Conservation (phyloP, 1,284 basidiomycete genomes). For the Anthracocystis walkeri region DNA sequence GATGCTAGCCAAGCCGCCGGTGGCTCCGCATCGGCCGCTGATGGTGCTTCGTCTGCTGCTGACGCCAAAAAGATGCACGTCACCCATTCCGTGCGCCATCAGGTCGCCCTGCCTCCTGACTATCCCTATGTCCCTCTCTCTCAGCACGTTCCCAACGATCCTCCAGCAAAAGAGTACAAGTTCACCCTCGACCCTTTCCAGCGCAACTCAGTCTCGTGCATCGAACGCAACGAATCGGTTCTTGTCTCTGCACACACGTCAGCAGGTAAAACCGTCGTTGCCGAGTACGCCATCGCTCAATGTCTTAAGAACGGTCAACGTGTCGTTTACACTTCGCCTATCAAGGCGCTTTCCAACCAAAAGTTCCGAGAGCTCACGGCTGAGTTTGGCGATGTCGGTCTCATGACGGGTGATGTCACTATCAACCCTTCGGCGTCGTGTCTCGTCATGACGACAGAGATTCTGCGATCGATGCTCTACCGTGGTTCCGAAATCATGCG, state of each 20-base stretch:
- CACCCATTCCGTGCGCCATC: conserved; percentile 78
- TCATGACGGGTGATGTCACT: conserved; percentile 99
- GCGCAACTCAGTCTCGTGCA: conserved; percentile 90
- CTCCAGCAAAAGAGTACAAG: conserved; percentile 91
- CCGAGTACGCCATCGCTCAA: conserved; percentile 98
- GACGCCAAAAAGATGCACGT: conserved; percentile 56
- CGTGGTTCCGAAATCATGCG: conserved; percentile 99
- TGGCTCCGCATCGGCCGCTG: not conserved
- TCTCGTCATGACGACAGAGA: conserved; percentile 99
- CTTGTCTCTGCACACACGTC: conserved; percentile 99
- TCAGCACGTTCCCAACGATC: conserved; percentile 88
- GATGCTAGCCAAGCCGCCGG: conserved; percentile 1
- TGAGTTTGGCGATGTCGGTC: conserved; percentile 95
- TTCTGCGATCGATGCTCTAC: conserved; percentile 98
- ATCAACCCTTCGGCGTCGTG: conserved; percentile 97
- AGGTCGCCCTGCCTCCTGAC: conserved; percentile 93
- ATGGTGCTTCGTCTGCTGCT: conserved; percentile 19
- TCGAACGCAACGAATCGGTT: conserved; percentile 96
- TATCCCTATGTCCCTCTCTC: conserved; percentile 93
- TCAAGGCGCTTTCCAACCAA: conserved; percentile 98
- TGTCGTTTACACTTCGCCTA: conserved; percentile 98
- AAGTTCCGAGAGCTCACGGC: conserved; percentile 98
- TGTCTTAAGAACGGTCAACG: conserved; percentile 91
- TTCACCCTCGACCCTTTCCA: conserved; percentile 99
- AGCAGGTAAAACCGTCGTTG: conserved; percentile 98